Base-by-base conservation (phyloP, 148 eudicot species). In the Chenopodium berlandieri region DNA sequence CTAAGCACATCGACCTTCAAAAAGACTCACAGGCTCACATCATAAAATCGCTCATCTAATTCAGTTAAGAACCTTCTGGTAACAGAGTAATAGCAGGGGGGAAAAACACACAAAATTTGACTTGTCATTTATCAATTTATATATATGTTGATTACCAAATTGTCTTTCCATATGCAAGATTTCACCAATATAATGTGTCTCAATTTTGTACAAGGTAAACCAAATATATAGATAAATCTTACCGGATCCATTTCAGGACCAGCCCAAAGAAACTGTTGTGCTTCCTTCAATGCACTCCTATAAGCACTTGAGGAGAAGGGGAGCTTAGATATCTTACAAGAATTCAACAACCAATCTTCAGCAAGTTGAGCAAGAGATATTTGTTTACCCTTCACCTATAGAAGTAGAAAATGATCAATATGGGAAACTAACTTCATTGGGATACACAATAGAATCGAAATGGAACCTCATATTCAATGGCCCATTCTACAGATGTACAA, bases 261-360 rank as follows among this genome's bases (percentile, higher is more conserved):
- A 84, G 97, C 99, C 99, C 99, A 97, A 84, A 97, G 91, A 88
- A 92, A 97, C 78, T 97, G 95, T 73, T 91, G 92, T 32, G 98
- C 98, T 88, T 91, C 92, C 87, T 90, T 92, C 78, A 94, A 78
- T 81, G 92, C 90, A 83, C 80, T 87, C 58, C 70, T 86, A 89
- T 90, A 97, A 76, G 89, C 88, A 44, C 79, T 86, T n/a, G 77
- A 83, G 50, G 91, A 87, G 81, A 89, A 94, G 44, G 97, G 93
- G 79, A 82, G 85, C 87, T 91, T 83, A 83, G 91, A 86, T 85
- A 92, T 86, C 84, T 91, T 89, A 86, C 91, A 86, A 71, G 95
- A 85, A 69, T 85, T 92, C 84, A 85, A 71, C 73, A 90, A 88
- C 99, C 98, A 97, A 77, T 97, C 88, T 89, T 92, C 93, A 72